Conservation (phyloP, 352 stramenopile genomes). For the Albugo laibachii region DNA sequence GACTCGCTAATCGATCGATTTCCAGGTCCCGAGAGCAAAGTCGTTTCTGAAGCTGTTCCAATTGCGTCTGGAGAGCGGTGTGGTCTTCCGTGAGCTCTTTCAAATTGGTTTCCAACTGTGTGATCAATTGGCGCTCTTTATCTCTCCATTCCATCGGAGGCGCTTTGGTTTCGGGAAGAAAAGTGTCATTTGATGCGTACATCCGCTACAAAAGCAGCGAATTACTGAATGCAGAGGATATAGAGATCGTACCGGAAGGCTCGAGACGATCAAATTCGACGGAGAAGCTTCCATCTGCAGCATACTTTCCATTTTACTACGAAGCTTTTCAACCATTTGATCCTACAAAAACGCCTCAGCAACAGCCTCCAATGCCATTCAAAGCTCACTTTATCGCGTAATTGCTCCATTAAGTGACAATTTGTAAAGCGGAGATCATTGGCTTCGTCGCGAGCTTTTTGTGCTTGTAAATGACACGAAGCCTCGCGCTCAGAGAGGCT, state of each 20-base stretch:
- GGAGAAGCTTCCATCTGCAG: conserved; percentile 13
- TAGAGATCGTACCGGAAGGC: background rate
- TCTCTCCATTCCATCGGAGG: background rate
- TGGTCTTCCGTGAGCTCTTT: conserved; percentile 24
- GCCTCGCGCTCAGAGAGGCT: conserved; percentile 41
- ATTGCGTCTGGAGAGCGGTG: conserved; percentile 15
- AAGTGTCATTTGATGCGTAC: too few relatives aligned
- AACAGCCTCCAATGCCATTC: background rate
- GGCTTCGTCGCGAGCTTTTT: conserved; percentile 49
- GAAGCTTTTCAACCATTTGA: conserved; percentile 33
- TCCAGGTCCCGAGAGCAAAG: conserved; percentile 42
- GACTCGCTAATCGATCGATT: conserved; percentile 26
- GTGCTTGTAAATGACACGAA: conserved; percentile 32
- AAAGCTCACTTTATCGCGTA: conserved; percentile 25
- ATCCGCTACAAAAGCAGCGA: background rate
- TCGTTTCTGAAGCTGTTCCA: conserved; percentile 24
- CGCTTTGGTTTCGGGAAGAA: background rate
- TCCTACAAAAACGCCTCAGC: conserved; percentile 15
- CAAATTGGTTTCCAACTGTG: conserved; percentile 26
- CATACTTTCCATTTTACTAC: conserved; percentile 37
- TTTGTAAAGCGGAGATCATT: conserved; percentile 53
- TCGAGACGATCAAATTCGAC: background rate
- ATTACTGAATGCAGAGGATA: background rate
- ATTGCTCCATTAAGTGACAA: conserved; percentile 26
- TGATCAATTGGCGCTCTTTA: conserved; percentile 14